Percentiles rank a stretch among this genome's conserved stretches.
Conservation (phyloP, 1,139 yeast genomes). For the Taphrina sp. region DNA sequence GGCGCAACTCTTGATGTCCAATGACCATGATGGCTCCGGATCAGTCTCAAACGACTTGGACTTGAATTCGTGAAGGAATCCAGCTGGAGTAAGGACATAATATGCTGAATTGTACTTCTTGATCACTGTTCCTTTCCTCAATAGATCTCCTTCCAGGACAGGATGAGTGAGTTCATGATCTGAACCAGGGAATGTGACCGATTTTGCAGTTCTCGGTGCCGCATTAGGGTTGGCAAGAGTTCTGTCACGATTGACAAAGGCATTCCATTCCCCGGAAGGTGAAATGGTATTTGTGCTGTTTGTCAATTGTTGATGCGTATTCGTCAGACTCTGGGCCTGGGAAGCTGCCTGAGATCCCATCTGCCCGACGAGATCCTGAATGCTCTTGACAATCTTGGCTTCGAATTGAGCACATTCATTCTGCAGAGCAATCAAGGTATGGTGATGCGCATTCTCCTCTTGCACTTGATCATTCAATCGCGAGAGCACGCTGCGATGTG, state of each 20-base stretch:
- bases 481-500: constrained; percentile 46
- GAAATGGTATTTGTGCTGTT: constrained; percentile 44
- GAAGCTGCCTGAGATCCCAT: constrained; percentile 42
- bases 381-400: constrained; percentile 47
- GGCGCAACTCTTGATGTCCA: constrained; percentile 51
- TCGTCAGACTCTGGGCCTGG: constrained; percentile 41
- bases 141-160: constrained; percentile 51
- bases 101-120: constrained; percentile 49
- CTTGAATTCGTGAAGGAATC: constrained; percentile 51
- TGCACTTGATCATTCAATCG: constrained; percentile 49
- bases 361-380: constrained; percentile 48
- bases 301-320: constrained; percentile 42
- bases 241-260: constrained; percentile 45
- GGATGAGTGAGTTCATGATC: constrained; percentile 49
- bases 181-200: constrained; percentile 47
- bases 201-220: constrained; percentile 45
- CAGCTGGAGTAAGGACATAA: constrained; percentile 51
- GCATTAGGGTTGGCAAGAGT: constrained; percentile 44
- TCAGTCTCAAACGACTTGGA: constrained; percentile 48
- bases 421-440: constrained; percentile 49
- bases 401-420: constrained; percentile 49
- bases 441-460: constrained; percentile 51
- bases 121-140: constrained; percentile 47
- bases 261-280: constrained; percentile 50
- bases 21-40: constrained; percentile 49